Evolutionary conservation across 2,329 filamentous ascomycete species (phyloP).

Genomic region (Colletotrichum tropicicola): DNA sequence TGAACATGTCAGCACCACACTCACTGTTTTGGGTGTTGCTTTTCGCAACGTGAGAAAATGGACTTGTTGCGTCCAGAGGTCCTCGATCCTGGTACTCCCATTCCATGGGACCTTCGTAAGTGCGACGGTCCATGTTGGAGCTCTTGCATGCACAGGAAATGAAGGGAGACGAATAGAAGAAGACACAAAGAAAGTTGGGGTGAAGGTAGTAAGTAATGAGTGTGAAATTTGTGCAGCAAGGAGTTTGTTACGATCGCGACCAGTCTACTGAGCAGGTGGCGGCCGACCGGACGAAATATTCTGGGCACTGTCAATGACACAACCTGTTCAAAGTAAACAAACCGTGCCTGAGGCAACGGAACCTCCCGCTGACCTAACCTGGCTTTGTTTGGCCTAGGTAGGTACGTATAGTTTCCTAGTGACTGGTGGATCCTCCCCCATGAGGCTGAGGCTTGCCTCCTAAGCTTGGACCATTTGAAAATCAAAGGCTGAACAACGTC

Average conservation of each 20-base stretch:
- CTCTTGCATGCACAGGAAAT: conserved; percentile 5
- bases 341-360: conserved; percentile 30
- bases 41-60: conserved; percentile 64
- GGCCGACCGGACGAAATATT: conserved; percentile 5
- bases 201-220: neutral
- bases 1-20: too few species aligned
- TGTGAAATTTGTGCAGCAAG: neutral
- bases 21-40: conserved; percentile 49
- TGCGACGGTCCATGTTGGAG: conserved; percentile 60
- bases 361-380: neutral
- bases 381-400: neutral
- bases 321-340: conserved; percentile 30
- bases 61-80: conserved; percentile 68
- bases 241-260: neutral
- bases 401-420: neutral
- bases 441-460: neutral
- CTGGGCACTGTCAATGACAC: neutral
- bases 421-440: neutral
- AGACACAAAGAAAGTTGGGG: neutral
- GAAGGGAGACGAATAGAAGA: neutral
- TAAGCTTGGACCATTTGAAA: conserved; percentile 29
- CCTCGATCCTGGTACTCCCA: conserved; percentile 70
- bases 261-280: conserved; percentile 2
- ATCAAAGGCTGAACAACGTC: conserved; percentile 10
- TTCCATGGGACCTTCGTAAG: conserved; percentile 71